Evolutionary conservation across 352 stramenopile genomes (phyloP), one percentile per base, ranked within the genome.

Genomic region (Pythium sp.): DNA sequence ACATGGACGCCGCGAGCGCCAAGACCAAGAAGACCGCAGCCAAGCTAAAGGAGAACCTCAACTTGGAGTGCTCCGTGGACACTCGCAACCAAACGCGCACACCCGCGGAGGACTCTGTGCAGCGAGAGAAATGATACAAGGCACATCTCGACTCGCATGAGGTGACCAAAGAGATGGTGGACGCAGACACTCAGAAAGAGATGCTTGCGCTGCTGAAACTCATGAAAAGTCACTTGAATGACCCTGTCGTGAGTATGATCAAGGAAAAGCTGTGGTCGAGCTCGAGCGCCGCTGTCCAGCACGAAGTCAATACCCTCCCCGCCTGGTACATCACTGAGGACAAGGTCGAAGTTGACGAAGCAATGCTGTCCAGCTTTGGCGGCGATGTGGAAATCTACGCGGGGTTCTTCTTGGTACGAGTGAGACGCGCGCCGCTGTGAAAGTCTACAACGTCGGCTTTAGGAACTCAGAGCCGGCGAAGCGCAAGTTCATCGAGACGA

Each of bases 191-290:
- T 1, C 60, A 72, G 26, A 63, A 64, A 8, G 59, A 72, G 22
- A 26, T 68, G 22, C 59, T 72, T 12, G 67, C 67, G 46, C 62
- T 59, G 8, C 54, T 72, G 15, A 67, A 65, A 11, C 12, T 2
- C 38, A 14, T 20, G 12, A 12, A 46, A 5, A 46, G 18, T 3
- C 38, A 12, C 38, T 12, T 18, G 0, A 12, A 12, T 4, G 38
- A 46, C 3, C 38, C 38, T 5, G 38, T 20, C 38, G 38, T 46
- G 38, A 46, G 38, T 4, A 12, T 46, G 38, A 46, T 46, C 38
- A 46, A 46, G 38, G 38, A 46, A 12, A 46, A 46, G 2, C 38
- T 46, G 38, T 12, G 38, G 12, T 46, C 38, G 34, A 53, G 34
- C 36, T 63, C 58, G n/a, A 63, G 34, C 14, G 36, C 58, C 9